phyloP scores from a whole-genome alignment of 305 asterid species.

The Fraxinus sp. region DNA sequence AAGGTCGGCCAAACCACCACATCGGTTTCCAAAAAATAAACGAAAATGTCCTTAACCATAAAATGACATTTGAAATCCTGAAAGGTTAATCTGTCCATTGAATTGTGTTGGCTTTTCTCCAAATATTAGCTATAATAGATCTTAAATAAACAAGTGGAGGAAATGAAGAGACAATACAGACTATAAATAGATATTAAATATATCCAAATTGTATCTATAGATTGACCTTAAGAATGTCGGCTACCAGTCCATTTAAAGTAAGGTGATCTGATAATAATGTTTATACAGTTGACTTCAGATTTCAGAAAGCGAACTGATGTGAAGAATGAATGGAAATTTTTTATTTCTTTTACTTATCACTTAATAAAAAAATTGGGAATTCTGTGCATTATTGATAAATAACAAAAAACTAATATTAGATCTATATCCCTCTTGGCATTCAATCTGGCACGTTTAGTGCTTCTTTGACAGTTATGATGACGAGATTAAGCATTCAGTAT shows the following conservation, averaged over 20 bases:
- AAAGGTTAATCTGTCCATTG: conserved; percentile 19
- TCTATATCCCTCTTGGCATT: conserved; percentile 19
- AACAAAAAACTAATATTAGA: neutral
- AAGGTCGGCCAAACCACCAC: neutral
- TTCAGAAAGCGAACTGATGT: conserved; percentile 27
- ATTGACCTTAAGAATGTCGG: neutral
- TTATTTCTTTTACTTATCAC: conserved; percentile 1
- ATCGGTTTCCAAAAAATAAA: neutral
- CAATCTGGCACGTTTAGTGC: neutral
- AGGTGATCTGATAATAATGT: conserved; percentile 22
- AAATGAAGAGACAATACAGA: neutral
- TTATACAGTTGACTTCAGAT: conserved; percentile 26
- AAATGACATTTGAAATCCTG: neutral
- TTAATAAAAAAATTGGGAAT: neutral
- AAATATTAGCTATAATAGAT: neutral
- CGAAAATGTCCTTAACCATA: neutral
- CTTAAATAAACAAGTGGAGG: neutral
- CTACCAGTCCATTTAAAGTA: conserved; percentile 18
- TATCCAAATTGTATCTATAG: neutral
- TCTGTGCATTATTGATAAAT: neutral
- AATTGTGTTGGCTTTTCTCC: conserved; percentile 19
- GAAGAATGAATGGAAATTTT: conserved; percentile 14
- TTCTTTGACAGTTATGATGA: neutral
- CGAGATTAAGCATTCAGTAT: neutral
- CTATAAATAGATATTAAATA: neutral